Percentiles rank a stretch among this genome's conserved stretches.
Conservation (phyloP, 2,329 filamentous ascomycete species). For the Arthrobotrys entomopaga region DNA sequence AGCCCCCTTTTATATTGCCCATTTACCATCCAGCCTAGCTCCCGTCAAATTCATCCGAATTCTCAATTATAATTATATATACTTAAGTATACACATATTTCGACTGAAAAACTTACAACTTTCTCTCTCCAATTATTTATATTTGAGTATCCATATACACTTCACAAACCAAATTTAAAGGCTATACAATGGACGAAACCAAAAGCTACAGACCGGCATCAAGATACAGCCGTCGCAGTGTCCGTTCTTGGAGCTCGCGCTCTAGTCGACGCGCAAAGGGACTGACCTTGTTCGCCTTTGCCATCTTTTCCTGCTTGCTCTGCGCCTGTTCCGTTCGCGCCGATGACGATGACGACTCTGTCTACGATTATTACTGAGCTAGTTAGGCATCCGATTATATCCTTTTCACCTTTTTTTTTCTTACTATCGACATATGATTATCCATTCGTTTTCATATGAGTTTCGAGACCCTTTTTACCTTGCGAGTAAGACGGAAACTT, state of each 20-base stretch:
- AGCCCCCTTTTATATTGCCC: not conserved
- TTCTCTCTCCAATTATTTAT: not conserved
- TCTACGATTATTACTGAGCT: constrained; percentile 42
- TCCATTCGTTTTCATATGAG: too few relatives aligned
- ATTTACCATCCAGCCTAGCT: not conserved
- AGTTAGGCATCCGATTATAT: not conserved
- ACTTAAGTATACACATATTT: too few relatives aligned
- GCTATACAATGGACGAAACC: constrained; percentile 20
- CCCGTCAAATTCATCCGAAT: too few relatives aligned
- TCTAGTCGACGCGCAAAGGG: constrained; percentile 42
- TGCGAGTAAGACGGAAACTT: too few relatives aligned
- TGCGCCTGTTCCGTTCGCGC: constrained; percentile 42
- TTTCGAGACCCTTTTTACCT: too few relatives aligned
- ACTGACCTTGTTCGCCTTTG: constrained; percentile 34
- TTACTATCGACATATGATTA: too few relatives aligned
- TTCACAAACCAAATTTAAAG: not conserved
- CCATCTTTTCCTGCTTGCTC: constrained; percentile 46
- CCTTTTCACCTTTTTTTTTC: too few relatives aligned
- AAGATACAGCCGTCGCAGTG: constrained; percentile 21
- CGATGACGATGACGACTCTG: constrained; percentile 33
- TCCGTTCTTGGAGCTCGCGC: constrained; percentile 34
- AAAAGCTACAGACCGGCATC: constrained; percentile 22
- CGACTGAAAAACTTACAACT: not conserved
- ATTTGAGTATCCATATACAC: not conserved
- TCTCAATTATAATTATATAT: too few relatives aligned